Percentiles rank a stretch among this genome's conserved stretches.
phyloP scores from a whole-genome alignment of 2,329 filamentous ascomycete species.

The Trichophyton rubrum region DNA sequence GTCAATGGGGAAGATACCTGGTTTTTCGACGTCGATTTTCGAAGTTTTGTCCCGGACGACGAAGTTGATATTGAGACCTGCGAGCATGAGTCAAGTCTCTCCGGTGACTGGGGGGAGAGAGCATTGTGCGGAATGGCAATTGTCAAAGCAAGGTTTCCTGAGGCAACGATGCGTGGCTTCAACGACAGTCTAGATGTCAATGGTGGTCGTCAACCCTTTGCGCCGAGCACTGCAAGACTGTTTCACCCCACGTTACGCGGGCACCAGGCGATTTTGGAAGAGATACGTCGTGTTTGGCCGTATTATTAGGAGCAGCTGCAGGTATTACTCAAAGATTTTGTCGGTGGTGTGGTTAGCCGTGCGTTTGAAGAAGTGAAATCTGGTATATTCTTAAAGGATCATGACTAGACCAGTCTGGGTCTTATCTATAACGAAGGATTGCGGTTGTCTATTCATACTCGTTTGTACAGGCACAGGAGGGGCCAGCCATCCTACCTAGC shows the following conservation, averaged over 20 bases:
- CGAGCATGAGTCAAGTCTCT: not conserved
- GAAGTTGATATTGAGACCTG: constrained; percentile 7
- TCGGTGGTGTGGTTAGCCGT: not conserved
- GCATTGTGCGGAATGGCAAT: constrained; percentile 10
- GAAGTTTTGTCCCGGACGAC: constrained; percentile 4
- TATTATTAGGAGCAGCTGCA: not conserved
- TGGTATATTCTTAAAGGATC: not conserved
- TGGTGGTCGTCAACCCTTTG: not conserved
- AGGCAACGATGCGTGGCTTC: not conserved
- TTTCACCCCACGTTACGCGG: constrained; percentile 20
- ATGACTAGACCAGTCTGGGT: not conserved
- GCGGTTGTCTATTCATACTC: not conserved
- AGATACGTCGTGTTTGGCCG: constrained; percentile 11
- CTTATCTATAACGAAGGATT: not conserved
- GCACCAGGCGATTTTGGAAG: constrained; percentile 17
- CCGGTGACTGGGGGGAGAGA: constrained; percentile 8
- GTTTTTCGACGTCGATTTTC: constrained; percentile 19
- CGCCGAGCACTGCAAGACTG: constrained; percentile 12
- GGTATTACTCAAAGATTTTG: not conserved
- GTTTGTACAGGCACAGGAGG: not conserved
- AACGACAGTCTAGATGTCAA: not conserved
- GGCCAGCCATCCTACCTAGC: not conserved
- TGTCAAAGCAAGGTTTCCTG: constrained; percentile 6
- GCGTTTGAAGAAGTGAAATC: not conserved
- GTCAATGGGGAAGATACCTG: constrained; percentile 14